Conservation (phyloP, 2,329 filamentous ascomycete species). For the Pyrenophora tritici-repentis region DNA sequence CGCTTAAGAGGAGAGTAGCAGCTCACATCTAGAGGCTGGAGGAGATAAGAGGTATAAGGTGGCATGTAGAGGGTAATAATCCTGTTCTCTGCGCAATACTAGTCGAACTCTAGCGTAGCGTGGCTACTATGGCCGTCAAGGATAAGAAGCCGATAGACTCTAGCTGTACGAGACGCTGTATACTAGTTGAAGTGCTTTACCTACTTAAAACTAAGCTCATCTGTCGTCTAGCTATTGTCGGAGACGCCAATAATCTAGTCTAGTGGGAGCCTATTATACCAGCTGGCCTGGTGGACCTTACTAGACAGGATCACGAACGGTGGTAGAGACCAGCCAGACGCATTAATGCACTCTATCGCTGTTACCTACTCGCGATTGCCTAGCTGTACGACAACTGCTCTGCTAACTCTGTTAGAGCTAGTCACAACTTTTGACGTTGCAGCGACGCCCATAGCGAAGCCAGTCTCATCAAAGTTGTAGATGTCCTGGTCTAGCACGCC, state of each 20-base stretch:
- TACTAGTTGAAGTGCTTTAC: too few relatives aligned
- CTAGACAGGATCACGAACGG: too few relatives aligned
- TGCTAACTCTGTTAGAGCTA: too few relatives aligned
- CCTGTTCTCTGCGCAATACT: not conserved
- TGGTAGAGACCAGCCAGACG: too few relatives aligned
- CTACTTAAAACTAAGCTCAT: not conserved
- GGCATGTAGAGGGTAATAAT: conserved; percentile 4
- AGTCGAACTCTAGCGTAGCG: not conserved
- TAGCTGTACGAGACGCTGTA: conserved; percentile 9
- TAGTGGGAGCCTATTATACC: too few relatives aligned
- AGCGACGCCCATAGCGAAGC: conserved; percentile 44
- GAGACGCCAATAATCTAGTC: not conserved
- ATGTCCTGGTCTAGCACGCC: conserved; percentile 17
- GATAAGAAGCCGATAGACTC: conserved; percentile 10
- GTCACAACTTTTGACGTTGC: too few relatives aligned
- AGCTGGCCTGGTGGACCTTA: too few relatives aligned
- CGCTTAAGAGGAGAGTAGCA: not conserved
- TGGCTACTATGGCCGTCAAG: conserved; percentile 16
- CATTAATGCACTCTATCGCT: too few relatives aligned
- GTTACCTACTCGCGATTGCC: too few relatives aligned
- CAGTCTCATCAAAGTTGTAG: conserved; percentile 36
- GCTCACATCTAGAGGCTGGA: not conserved
- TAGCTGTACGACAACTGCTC: too few relatives aligned
- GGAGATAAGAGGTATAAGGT: not conserved
- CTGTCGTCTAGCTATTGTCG: not conserved